Percentiles rank a stretch among this genome's conserved stretches.
Conservation (phyloP, 441 rosid genomes). For the Populus hybrid region DNA sequence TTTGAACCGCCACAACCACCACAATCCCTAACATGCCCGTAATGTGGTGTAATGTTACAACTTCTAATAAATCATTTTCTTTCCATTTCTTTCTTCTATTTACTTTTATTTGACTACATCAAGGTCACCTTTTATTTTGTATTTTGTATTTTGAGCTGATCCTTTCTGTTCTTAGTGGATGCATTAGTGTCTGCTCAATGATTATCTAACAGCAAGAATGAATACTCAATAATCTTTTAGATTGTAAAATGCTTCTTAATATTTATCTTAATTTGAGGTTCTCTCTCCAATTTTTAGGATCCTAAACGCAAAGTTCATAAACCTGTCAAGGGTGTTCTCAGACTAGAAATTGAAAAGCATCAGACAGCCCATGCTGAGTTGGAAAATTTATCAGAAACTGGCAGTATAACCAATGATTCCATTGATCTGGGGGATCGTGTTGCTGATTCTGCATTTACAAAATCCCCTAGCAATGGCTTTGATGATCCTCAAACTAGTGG, state of each 20-base stretch:
- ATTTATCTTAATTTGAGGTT: constrained; percentile 19
- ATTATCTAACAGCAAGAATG: neutral
- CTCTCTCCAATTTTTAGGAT: constrained; percentile 57
- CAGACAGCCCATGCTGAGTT: constrained; percentile 64
- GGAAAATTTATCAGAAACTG: constrained; percentile 87
- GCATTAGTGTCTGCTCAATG: neutral
- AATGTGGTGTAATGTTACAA: neutral
- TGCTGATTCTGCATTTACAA: constrained; percentile 52
- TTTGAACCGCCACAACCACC: too few species aligned
- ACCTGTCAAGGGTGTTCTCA: constrained; percentile 89
- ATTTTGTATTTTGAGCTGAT: neutral
- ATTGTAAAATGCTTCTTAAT: constrained; percentile 1
- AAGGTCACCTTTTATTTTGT: neutral
- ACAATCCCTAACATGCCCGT: too few species aligned
- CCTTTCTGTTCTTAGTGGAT: neutral
- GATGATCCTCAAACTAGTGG: constrained; percentile 61
- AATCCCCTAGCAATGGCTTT: constrained; percentile 70
- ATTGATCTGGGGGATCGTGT: constrained; percentile 66
- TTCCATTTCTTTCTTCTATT: neutral
- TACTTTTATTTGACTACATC: neutral
- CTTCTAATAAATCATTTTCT: neutral
- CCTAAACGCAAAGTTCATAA: constrained; percentile 94
- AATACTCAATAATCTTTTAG: neutral
- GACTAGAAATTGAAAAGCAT: constrained; percentile 96
- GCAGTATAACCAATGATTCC: constrained; percentile 84